Base-by-base conservation (phyloP, 2,329 filamentous ascomycete species). In the Botrytis galanthina region DNA sequence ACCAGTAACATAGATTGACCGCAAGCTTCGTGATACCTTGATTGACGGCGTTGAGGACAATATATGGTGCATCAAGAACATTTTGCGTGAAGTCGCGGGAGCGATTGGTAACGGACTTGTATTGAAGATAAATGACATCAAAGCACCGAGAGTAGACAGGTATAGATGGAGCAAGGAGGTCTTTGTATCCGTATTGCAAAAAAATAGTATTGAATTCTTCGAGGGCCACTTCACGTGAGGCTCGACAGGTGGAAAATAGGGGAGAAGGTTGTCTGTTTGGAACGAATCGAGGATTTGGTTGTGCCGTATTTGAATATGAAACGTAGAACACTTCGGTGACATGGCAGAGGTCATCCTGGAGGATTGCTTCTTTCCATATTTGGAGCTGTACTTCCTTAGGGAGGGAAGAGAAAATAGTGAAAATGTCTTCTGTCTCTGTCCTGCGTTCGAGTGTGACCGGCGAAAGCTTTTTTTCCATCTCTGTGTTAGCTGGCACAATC, bases 161-260 rank as follows among this genome's bases (percentile, higher is more conserved):
- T 51, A 16, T 22, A 46, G 48, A 54, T 22, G 32, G 22, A 39
- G 26, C 44, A 29, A 8, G 46, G 64, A 67, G 20, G 3, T 35
- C 44, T 39, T 51, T 39, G 14, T 39, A 16, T 61, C 35, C 44
- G 16, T 67, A 67, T n/a, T 54, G 32, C 32, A 67, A 14, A 39
- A 48, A 32, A 62, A 42, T 26, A 29, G 60, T 42, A 16, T 62
- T 42, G 9, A 42, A 39, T 39, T 62, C 26, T 62, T 20, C 80
- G 85, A 62, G 8, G 22, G 37, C 37, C 37, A 42, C 26, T 42
- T 62, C 60, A 42, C 60, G 60, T 42, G 60, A 62, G 60, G 2
- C 60, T 62, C 26, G 60, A 20, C 60, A 62, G 60, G 60, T 29
- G 26, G 20, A n/a, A 10, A 62, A 29, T 3, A 62, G 26, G 60